Evolutionary conservation across 768 basidiomycete genomes (phyloP), one percentile per base, ranked within the genome.

Genomic region (Heimioporus sp.): DNA sequence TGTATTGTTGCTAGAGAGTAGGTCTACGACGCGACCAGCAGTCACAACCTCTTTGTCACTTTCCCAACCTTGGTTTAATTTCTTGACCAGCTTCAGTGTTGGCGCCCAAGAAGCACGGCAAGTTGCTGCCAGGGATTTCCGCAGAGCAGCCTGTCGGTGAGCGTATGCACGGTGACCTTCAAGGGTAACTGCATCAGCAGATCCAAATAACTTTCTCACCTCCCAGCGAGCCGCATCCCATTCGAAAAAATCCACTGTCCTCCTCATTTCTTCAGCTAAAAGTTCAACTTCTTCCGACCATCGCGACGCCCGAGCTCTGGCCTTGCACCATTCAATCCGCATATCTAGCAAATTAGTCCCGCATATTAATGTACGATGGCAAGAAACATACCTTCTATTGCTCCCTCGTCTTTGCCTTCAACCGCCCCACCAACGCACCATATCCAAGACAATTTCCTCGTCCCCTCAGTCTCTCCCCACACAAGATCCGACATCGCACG

Each of bases 181-280:
- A 1, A 46, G 32, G 10, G 45, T 13, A 13, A 10, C 37, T 3
- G 17, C 7, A 8, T 44, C 21, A 15, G 3, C 17, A 2, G 37
- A 46, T 24, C 15, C 7, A 16, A 17, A 34, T 10, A n/a, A 2
- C 8, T 16, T 38, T 16, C 54, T 32, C 13, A 13, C 16, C 5
- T 49, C 38, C 66, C 65, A 65, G 53, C 48, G 55, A 2, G 43
- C 17, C 1, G 54, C 52, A 12, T 57, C 52, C 55, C 57, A 55
- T 13, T 37, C 2, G 1, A 65, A 35, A 31, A 58, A 64, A n/a
- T n/a, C 34, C 35, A 48, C 11, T 0, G 54, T 43, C 0, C 57
- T 38, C 4, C 58, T 44, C 65, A 67, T 68, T 46, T 67, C 65
- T 47, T 66, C 64, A n/a, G 43, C 24, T 12, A 68, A 43, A 1